Evolutionary conservation across 1,284 basidiomycete species (phyloP).

Genomic region (Ceratorhiza oryzae-sativae): DNA sequence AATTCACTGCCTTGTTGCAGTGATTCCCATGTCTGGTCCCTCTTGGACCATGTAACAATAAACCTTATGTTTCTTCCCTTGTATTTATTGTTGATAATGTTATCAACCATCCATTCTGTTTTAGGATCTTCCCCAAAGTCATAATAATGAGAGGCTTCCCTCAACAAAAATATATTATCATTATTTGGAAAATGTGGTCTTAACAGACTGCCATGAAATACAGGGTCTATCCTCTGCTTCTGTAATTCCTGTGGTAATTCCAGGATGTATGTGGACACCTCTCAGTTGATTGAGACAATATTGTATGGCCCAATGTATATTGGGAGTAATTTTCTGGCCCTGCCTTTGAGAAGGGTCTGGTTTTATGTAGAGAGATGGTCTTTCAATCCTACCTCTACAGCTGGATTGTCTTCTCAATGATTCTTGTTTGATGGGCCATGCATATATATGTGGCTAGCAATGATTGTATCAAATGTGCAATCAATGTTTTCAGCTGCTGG

Average conservation of each 20-base stretch:
- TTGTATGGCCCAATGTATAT: constrained; percentile 41
- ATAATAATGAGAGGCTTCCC: neutral
- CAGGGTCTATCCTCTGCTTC: constrained; percentile 14
- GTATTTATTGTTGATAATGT: neutral
- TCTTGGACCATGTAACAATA: neutral
- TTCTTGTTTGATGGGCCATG: constrained; percentile 12
- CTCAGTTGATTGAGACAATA: neutral
- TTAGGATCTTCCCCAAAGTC: constrained; percentile 12
- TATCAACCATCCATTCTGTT: neutral
- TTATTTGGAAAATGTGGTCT: constrained; percentile 37
- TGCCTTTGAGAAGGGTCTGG: neutral
- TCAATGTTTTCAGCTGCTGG: constrained; percentile 9
- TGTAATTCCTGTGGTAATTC: constrained; percentile 34
- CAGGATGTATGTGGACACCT: constrained; percentile 15
- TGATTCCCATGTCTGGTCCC: constrained; percentile 9
- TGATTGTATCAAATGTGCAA: constrained; percentile 9
- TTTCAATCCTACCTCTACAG: neutral
- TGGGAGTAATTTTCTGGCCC: constrained; percentile 1
- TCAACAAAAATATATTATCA: constrained; percentile 28
- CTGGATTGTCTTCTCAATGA: neutral
- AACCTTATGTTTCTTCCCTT: neutral
- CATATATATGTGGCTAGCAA: neutral
- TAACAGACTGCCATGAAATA: constrained; percentile 38
- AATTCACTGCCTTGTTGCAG: neutral
- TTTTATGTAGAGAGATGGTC: constrained; percentile 18